Evolutionary conservation across 441 rosid genomes (phyloP).

Genomic region (Pelargonium myrrhifolium): DNA sequence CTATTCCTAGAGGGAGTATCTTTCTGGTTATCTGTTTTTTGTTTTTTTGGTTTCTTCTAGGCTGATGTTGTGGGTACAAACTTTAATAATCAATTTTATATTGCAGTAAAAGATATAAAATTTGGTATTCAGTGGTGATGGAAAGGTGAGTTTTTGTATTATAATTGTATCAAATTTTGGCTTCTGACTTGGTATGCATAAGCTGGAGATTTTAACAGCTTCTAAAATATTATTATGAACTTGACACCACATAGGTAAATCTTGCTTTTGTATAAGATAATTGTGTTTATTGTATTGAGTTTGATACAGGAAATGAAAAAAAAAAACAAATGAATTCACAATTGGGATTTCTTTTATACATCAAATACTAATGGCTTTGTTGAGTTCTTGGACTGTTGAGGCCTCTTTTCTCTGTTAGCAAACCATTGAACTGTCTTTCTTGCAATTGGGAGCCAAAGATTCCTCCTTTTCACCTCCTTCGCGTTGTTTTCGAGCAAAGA

Average conservation of each 20-base stretch:
- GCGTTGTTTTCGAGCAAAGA: conserved; percentile 15
- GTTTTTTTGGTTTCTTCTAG: background rate
- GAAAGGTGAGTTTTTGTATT: background rate
- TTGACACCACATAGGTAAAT: no score
- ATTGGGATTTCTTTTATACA: conserved; percentile 9
- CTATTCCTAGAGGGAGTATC: no score
- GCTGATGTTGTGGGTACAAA: background rate
- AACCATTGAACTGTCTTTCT: conserved; percentile 70
- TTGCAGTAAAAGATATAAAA: no score
- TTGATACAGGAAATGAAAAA: background rate
- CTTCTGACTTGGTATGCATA: no score
- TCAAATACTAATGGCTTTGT: conserved; percentile 15
- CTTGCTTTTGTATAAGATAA: no score
- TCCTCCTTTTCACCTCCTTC: conserved; percentile 50
- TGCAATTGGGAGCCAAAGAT: conserved; percentile 76
- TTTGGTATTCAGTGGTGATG: background rate
- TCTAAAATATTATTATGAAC: no score
- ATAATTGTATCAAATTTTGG: no score
- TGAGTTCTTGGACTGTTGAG: conserved; percentile 27
- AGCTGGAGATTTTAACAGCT: no score
- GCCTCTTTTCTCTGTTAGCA: conserved; percentile 55
- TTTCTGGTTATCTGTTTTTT: background rate
- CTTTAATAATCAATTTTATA: no score
- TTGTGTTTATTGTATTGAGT: no score
- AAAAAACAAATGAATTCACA: no score